A percentile compares a stretch with the other conserved stretches of the same genome.
Conservation (phyloP, 164 flowering plant species). For the Dillenia suffruticosa region DNA sequence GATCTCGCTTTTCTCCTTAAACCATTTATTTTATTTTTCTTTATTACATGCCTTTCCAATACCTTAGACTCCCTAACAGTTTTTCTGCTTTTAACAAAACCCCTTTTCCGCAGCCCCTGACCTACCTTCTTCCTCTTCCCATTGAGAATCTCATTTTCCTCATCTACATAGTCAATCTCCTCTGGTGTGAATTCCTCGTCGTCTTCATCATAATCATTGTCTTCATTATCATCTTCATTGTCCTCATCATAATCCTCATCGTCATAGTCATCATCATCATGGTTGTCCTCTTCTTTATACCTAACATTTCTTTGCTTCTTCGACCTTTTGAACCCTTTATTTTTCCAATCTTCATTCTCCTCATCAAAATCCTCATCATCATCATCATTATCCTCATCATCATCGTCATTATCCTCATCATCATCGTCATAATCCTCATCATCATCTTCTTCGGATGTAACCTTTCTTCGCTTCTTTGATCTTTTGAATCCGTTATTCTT, state of each 20-base stretch:
- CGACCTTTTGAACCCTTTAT: constrained; percentile 5
- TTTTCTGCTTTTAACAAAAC: constrained; percentile 20
- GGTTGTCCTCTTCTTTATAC: constrained; percentile 10
- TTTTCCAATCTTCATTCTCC: constrained; percentile 6
- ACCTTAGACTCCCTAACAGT: constrained; percentile 32
- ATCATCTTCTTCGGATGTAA: constrained; percentile 13
- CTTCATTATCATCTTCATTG: constrained; percentile 20
- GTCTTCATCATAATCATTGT: constrained; percentile 46
- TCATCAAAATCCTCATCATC: not conserved
- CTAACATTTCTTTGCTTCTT: constrained; percentile 6
- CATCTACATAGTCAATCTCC: constrained; percentile 49
- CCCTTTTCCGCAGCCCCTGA: constrained; percentile 21
- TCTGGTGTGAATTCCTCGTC: constrained; percentile 59
- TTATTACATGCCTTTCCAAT: constrained; percentile 29
- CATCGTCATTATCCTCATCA: constrained; percentile 7
- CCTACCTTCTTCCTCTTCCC: constrained; percentile 25
- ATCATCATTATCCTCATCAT: constrained; percentile 2
- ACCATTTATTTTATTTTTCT: constrained; percentile 16
- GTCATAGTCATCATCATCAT: constrained; percentile 9
- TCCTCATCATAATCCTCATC: constrained; percentile 18
- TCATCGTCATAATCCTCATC: not conserved
- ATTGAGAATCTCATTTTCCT: constrained; percentile 45
- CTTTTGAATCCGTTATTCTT: constrained; percentile 15
- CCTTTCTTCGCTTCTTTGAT: constrained; percentile 21
- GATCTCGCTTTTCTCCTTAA: constrained; percentile 15